Base-by-base conservation (phyloP, 2,329 filamentous ascomycete genomes). In the Cladobotryum mycophilum region DNA sequence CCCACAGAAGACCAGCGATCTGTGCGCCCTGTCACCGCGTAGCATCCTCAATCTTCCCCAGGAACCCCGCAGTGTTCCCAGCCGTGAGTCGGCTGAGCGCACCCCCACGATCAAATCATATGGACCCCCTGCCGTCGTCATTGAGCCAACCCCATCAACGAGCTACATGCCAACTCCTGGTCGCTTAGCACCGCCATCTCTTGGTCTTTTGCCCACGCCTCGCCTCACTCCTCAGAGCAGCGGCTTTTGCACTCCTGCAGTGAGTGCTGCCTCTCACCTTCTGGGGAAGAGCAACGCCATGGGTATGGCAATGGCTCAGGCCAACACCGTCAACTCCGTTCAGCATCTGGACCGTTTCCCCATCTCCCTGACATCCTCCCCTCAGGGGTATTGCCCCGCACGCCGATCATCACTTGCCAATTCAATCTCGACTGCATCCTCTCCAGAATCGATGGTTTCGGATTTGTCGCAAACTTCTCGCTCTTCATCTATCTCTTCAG, bases 401-500 rank as follows among this genome's bases (percentile, higher is more conserved):
- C 81, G 81, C 53, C 80, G 81, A 54, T 82, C 81, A 13, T 84
- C 81, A 14, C 76, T 84, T 53, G 81, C 80, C 63, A 82, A 76
- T 61, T 82, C 81, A 15, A 70, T 81, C 58, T 85, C 81, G 22
- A 79, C 78, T 30, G 76, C 78, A 34, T 85, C 82, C 53, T 85
- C 82, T 25, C 82, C 82, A 55, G 81, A 85, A 62, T 85, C 82
- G 49, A 84, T 85, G 81, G 68, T 85, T 42, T 84, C 82, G 53
- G 82, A 85, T 62, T 71, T 73, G 51, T 84, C 78, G 52, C 76
- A 76, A 54, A 75, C 80, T 55, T 84, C 81, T 56, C 79, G 80
- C 64, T 82, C 80, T 47, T 84, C 81, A 63, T 84, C 81, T 15
- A 80, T 82, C 67, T 84, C 80, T 51, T 82, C 80, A 61, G 74